Conservation (phyloP, 2,329 filamentous ascomycete genomes). For the Hypomyces rosellus region DNA sequence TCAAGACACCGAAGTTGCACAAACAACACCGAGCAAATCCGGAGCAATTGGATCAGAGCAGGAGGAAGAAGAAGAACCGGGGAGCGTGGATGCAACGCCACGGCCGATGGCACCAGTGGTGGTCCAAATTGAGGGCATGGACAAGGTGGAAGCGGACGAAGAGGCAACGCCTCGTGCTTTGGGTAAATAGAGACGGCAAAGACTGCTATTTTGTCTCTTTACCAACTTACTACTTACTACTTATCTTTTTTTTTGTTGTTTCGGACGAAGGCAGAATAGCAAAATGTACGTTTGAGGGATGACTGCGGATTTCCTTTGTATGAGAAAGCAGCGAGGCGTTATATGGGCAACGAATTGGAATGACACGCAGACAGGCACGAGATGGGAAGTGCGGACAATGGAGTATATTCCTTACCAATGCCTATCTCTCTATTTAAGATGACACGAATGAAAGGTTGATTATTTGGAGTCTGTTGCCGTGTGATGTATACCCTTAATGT, state of each 20-base stretch:
- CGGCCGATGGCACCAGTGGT: slow-evolving; percentile 25
- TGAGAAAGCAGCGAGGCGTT: slow-evolving; percentile 13
- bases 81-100: slow-evolving; percentile 39
- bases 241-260: background rate
- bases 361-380: background rate
- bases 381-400: background rate
- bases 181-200: slow-evolving; percentile 16
- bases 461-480: too few species aligned
- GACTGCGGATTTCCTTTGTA: slow-evolving; percentile 8
- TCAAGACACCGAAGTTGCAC: slow-evolving; percentile 9
- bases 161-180: slow-evolving; percentile 36
- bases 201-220: slow-evolving; percentile 2
- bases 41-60: slow-evolving; percentile 3
- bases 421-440: too few species aligned
- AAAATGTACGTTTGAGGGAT: slow-evolving; percentile 7
- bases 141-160: slow-evolving; percentile 20
- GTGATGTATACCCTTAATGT: too few species aligned
- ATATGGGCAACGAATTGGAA: slow-evolving; percentile 5
- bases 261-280: background rate
- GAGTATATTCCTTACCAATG: background rate
- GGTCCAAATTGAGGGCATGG: slow-evolving; percentile 9
- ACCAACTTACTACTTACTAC: background rate
- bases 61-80: slow-evolving; percentile 8
- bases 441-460: too few species aligned
- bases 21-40: slow-evolving; percentile 19